A percentile compares a stretch with the other conserved stretches of the same genome.
Conservation (phyloP, 139 green algal species). For the Tetraselmis striata region DNA sequence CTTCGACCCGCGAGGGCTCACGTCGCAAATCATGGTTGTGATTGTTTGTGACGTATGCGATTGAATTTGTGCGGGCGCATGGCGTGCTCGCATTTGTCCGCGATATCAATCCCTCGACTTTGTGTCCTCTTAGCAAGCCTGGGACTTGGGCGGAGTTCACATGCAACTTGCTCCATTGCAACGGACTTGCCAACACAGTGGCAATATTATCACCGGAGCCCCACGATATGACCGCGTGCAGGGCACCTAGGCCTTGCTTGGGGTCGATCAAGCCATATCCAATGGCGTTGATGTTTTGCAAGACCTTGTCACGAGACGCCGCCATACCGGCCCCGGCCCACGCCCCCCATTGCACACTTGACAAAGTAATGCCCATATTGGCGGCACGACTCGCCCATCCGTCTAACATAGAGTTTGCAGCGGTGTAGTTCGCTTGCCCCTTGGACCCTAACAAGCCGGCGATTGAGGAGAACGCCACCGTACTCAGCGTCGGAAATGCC, state of each 20-base stretch:
- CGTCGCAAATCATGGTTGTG: background rate
- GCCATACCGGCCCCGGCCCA: constrained; percentile 47
- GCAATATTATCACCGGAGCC: background rate
- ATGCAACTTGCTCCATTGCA: background rate
- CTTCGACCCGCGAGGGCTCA: background rate
- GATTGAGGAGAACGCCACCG: constrained; percentile 75
- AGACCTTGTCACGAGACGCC: background rate
- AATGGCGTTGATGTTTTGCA: background rate
- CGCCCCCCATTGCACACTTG: constrained; percentile 42
- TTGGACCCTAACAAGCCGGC: constrained; percentile 68
- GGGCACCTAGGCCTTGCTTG: background rate
- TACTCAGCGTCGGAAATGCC: background rate
- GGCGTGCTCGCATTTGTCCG: background rate
- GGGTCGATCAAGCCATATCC: background rate
- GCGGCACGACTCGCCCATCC: constrained; percentile 8
- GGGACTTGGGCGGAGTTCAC: background rate
- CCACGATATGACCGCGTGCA: background rate
- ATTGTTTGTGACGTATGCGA: background rate
- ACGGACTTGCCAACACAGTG: background rate
- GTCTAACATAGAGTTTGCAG: constrained; percentile 68
- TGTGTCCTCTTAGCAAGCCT: background rate
- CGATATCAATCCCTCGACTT: background rate
- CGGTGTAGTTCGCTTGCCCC: constrained; percentile 73
- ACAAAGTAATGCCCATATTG: constrained; percentile 12
- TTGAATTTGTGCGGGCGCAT: too few species aligned